phyloP scores from a whole-genome alignment of 176 grass and related monocot species.

The Oryza meridionalis region DNA sequence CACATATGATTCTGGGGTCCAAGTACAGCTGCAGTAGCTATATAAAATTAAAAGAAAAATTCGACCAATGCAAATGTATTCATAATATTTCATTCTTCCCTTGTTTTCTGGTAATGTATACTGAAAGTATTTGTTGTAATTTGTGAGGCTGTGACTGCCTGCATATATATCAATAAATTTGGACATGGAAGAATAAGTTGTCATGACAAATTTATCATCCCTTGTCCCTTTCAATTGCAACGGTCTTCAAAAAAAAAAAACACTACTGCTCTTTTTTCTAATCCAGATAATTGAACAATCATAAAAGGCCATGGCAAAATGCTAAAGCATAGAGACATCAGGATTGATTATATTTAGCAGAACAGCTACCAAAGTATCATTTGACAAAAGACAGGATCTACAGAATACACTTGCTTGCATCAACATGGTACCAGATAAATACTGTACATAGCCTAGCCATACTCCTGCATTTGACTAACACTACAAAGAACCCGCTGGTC shows the following conservation, averaged over 20 bases:
- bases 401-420: constrained; percentile 35
- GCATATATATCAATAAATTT: constrained; percentile 24
- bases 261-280: constrained; percentile 17
- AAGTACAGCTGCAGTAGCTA: constrained; percentile 50
- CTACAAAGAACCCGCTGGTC: constrained; percentile 27
- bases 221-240: constrained; percentile 2
- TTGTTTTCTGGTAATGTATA: background rate
- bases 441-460: constrained; percentile 21
- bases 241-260: background rate
- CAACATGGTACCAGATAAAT: constrained; percentile 35
- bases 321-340: constrained; percentile 10
- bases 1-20: constrained; percentile 69
- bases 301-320: constrained; percentile 23
- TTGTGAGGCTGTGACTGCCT: background rate
- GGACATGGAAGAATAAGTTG: constrained; percentile 11
- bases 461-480: constrained; percentile 32
- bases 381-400: too few relatives aligned
- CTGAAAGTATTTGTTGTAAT: background rate
- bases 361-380: too few relatives aligned
- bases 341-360: constrained; percentile 25
- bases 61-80: constrained; percentile 23
- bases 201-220: background rate
- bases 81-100: constrained; percentile 2
- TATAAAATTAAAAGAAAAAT: background rate
- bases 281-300: constrained; percentile 5